Percentiles rank a stretch among this genome's conserved stretches.
Evolutionary conservation across 495 filamentous ascomycete species (phyloP).

Genomic region (Penicillium longicatenatum): DNA sequence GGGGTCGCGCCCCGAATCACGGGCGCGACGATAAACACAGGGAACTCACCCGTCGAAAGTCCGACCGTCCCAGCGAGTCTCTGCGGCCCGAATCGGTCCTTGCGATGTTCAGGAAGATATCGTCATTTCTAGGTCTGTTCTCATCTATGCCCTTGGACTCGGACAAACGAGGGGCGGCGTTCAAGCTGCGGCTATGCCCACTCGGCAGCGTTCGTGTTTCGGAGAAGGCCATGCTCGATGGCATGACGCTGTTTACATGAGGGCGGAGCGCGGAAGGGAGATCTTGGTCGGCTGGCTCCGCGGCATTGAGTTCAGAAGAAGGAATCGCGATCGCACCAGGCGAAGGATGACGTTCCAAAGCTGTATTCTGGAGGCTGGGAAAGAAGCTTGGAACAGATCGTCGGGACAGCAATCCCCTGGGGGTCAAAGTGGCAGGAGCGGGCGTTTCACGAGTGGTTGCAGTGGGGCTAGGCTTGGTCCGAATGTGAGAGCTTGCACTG

Average conservation of each 20-base stretch:
- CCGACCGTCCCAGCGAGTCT: conserved; percentile 47
- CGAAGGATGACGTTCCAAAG: conserved; percentile 5
- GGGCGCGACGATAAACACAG: conserved; percentile 3
- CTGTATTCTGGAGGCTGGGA: conserved; percentile 27
- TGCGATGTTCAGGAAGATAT: conserved; percentile 67
- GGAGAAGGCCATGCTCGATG: conserved; percentile 31
- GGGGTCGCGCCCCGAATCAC: background rate
- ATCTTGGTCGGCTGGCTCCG: conserved; percentile 28
- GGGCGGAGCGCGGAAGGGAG: conserved; percentile 25
- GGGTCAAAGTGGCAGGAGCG: conserved; percentile 16
- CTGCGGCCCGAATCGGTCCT: conserved; percentile 52
- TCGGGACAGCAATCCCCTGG: conserved; percentile 20
- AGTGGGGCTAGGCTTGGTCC: conserved; percentile 18
- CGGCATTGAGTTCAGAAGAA: conserved; percentile 32
- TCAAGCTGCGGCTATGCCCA: conserved; percentile 32
- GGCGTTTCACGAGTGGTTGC: conserved; percentile 25
- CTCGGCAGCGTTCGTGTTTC: conserved; percentile 36
- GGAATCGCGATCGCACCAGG: conserved; percentile 2
- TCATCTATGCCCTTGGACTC: conserved; percentile 34
- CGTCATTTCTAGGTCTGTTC: conserved; percentile 48
- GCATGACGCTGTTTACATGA: conserved; percentile 41
- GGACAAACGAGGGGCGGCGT: conserved; percentile 25
- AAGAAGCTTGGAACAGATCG: conserved; percentile 31
- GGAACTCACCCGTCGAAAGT: conserved; percentile 53
- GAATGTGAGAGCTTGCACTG: background rate